These are phyloP conservation scores for Fagopyrum esculentum DNA, from an alignment of 148 eudicot genomes.

Conservation along the genomic window DNA sequence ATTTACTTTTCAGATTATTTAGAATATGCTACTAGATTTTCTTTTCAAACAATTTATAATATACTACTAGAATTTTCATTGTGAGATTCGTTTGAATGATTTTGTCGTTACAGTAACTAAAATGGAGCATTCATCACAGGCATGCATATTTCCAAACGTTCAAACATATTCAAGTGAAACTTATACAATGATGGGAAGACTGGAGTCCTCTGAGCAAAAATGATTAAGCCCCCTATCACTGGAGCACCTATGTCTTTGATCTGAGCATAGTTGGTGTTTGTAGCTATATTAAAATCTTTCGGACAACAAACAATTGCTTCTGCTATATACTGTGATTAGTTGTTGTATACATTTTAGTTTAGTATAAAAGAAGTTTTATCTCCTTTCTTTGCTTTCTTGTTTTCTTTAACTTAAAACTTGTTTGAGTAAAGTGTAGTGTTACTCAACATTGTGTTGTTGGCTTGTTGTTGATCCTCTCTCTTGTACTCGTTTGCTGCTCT, in stretches of 20 bases:
- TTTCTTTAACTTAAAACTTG: too few species aligned
- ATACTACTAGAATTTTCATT: neutral
- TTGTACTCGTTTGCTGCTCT: too few species aligned
- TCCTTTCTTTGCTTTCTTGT: conserved; percentile 16
- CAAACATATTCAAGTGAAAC: conserved; percentile 82
- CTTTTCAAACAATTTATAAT: too few species aligned
- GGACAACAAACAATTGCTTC: too few species aligned
- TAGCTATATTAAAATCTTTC: too few species aligned
- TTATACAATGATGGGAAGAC: conserved; percentile 78
- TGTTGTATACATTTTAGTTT: conserved; percentile 21
- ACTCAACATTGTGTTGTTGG: too few species aligned
- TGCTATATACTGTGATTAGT: too few species aligned
- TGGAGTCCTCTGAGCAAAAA: conserved; percentile 35
- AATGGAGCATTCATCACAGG: conserved; percentile 26
- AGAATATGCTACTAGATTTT: conserved; percentile 13
- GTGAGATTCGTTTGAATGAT: neutral
- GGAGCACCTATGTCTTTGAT: conserved; percentile 25
- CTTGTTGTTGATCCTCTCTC: too few species aligned
- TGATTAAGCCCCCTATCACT: conserved; percentile 73
- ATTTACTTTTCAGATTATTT: neutral
- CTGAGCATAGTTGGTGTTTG: too few species aligned
- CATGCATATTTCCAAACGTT: conserved; percentile 75
- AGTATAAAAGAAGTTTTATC: conserved; percentile 67
- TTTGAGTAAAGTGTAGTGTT: too few species aligned
- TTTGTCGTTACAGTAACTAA: too few species aligned